phyloP scores from a whole-genome alignment of 192 early-diverging fungal genomes.

The Lunasporangiospora selenospora region DNA sequence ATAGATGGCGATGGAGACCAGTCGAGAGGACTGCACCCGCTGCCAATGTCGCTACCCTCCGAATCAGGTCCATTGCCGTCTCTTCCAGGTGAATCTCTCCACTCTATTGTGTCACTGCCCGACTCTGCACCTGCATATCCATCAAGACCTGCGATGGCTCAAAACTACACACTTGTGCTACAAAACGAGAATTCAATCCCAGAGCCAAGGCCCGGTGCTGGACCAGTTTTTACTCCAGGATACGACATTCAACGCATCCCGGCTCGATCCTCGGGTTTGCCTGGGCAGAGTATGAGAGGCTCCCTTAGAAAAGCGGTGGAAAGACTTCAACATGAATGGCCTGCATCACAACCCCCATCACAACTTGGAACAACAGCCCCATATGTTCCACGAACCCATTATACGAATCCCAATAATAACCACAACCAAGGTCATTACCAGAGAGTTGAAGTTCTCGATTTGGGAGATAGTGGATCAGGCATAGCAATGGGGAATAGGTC shows the following conservation, averaged over 20 bases:
- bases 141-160: slow-evolving; percentile 11
- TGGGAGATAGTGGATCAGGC: background rate
- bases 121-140: slow-evolving; percentile 8
- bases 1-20: background rate
- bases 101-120: too few relatives aligned
- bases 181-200: background rate
- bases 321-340: slow-evolving; percentile 42
- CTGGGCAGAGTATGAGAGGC: slow-evolving; percentile 21
- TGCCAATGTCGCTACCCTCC: background rate
- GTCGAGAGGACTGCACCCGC: background rate
- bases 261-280: slow-evolving; percentile 1
- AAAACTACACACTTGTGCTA: slow-evolving; percentile 1
- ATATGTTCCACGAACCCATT: slow-evolving; percentile 34
- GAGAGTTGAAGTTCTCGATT: background rate
- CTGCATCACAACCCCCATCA: too few relatives aligned
- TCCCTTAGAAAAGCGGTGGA: slow-evolving; percentile 38
- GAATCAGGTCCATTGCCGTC: background rate
- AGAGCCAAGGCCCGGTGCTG: background rate
- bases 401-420: background rate
- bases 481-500: too few relatives aligned
- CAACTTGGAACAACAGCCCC: slow-evolving; percentile 3
- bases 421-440: background rate
- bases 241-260: background rate
- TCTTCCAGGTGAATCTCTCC: too few relatives aligned
- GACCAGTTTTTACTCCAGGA: background rate